Evolutionary conservation across 768 basidiomycete species (phyloP).

Genomic region (Cubamyces lactineus): DNA sequence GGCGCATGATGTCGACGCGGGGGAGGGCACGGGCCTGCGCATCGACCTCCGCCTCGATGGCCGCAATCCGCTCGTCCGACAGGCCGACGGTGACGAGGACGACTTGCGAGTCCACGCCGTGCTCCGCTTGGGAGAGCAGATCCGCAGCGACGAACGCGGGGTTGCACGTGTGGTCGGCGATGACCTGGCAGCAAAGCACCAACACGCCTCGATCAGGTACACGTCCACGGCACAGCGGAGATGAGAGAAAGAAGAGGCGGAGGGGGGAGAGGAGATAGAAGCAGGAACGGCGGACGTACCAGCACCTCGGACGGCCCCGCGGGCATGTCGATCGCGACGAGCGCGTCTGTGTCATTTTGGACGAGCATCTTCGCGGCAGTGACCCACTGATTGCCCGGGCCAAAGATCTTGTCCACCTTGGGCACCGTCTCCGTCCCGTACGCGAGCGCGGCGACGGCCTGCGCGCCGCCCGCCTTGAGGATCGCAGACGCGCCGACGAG

Average conservation of each 20-base stretch:
- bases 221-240: neutral
- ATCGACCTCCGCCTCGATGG: constrained; percentile 86
- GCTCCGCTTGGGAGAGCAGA: constrained; percentile 96
- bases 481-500: constrained; percentile 90
- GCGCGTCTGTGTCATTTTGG: constrained; percentile 95
- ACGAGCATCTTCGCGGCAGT: constrained; percentile 99
- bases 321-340: constrained; percentile 98
- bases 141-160: constrained; percentile 96
- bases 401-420: constrained; percentile 99
- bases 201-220: neutral
- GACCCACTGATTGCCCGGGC: constrained; percentile 99
- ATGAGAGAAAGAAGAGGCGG: too few species aligned
- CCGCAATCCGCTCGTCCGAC: constrained; percentile 58
- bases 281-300: constrained; percentile 53
- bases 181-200: constrained; percentile 59
- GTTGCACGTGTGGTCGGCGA: constrained; percentile 86
- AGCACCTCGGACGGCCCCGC: constrained; percentile 98
- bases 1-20: constrained; percentile 86
- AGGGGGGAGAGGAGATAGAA: neutral
- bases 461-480: constrained; percentile 94
- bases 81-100: constrained; percentile 86
- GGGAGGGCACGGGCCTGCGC: constrained; percentile 83
- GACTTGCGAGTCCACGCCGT: constrained; percentile 97
- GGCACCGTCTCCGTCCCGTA: constrained; percentile 95
- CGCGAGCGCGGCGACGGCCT: constrained; percentile 94